Conservation (phyloP, 192 early-diverging fungal genomes). For the Dimargaris verticillata region DNA sequence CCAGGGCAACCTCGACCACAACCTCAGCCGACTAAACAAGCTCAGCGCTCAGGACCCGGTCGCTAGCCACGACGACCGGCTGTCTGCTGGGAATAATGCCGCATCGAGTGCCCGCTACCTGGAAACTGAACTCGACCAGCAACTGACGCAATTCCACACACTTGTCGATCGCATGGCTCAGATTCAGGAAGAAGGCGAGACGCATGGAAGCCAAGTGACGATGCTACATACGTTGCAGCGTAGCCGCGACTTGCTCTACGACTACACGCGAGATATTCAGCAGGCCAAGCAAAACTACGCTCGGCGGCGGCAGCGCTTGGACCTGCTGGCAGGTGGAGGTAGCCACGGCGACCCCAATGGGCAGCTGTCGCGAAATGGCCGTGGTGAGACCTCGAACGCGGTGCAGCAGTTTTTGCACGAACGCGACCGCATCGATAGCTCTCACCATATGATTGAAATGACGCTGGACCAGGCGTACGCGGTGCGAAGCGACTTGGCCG, state of each 20-base stretch:
- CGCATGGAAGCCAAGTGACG: not conserved
- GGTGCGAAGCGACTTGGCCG: conserved; percentile 21
- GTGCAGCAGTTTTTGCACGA: conserved; percentile 22
- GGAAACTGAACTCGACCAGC: not conserved
- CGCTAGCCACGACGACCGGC: not conserved
- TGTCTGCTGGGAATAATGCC: not conserved
- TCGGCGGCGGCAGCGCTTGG: not conserved
- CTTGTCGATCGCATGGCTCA: not conserved
- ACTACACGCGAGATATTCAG: not conserved
- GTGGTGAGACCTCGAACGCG: conserved; percentile 16
- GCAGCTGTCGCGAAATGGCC: no score
- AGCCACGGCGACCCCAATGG: not conserved
- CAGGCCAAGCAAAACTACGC: not conserved
- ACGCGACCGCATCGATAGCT: conserved; percentile 22
- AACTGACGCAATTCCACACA: not conserved
- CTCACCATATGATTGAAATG: conserved; percentile 29
- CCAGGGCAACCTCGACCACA: not conserved
- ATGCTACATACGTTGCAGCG: not conserved
- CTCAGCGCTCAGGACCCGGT: not conserved
- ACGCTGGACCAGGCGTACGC: conserved; percentile 27
- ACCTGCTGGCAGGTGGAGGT: not conserved
- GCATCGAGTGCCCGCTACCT: not conserved
- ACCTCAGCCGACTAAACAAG: not conserved
- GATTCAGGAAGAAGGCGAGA: not conserved
- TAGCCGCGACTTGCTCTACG: not conserved